A percentile compares a stretch with the other conserved stretches of the same genome.
Conservation (phyloP, 176 grass and related monocot genomes). For the Themeda triandra region DNA sequence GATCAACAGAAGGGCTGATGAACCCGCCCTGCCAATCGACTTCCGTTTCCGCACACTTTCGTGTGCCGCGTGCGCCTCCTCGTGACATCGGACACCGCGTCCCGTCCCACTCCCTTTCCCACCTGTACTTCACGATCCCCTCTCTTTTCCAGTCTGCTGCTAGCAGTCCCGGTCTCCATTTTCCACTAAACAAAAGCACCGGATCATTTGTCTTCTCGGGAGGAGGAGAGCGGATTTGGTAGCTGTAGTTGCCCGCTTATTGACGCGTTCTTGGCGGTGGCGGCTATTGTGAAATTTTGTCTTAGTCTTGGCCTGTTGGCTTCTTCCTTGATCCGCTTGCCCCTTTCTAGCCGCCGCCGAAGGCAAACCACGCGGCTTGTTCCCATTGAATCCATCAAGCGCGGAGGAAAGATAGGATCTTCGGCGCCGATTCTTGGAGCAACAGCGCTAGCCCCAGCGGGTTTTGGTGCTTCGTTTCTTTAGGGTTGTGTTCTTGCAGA, state of each 20-base stretch:
- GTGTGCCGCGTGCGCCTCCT: slow-evolving; percentile 13
- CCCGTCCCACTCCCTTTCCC: neutral
- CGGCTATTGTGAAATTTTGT: neutral
- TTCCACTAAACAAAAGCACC: neutral
- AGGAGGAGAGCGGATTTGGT: neutral
- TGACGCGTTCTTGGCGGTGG: slow-evolving; percentile 38
- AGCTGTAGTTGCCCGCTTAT: neutral
- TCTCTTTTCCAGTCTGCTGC: neutral
- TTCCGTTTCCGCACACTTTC: slow-evolving; percentile 17
- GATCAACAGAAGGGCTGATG: neutral
- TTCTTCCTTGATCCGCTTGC: slow-evolving; percentile 14
- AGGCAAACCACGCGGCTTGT: neutral
- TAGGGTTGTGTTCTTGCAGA: slow-evolving; percentile 9
- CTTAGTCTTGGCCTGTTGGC: neutral
- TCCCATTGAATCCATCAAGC: neutral
- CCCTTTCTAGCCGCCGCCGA: neutral
- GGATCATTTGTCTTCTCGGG: neutral
- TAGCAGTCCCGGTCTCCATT: neutral
- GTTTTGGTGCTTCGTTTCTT: slow-evolving; percentile 16
- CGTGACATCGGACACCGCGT: slow-evolving; percentile 18
- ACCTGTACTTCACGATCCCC: neutral
- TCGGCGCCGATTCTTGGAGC: neutral
- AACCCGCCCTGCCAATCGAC: neutral
- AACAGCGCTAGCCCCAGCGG: neutral
- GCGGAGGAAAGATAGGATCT: neutral